phyloP scores from a whole-genome alignment of 2,329 filamentous ascomycete genomes.

The Cladophialophora chaetospira region DNA sequence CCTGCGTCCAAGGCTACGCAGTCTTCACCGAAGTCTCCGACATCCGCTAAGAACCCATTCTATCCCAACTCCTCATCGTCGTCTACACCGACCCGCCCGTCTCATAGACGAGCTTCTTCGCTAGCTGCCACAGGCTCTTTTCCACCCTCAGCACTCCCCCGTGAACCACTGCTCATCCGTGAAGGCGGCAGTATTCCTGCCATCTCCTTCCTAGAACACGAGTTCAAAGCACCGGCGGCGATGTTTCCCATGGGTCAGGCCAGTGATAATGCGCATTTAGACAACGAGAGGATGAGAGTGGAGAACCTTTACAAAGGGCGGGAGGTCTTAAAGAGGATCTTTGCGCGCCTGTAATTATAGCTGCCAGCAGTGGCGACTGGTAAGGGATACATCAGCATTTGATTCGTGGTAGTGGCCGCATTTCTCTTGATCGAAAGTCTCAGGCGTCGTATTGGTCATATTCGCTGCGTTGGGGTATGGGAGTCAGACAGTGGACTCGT shows the following conservation, averaged over 20 bases:
- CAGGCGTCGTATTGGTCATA: too few relatives aligned
- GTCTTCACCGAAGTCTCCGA: not conserved
- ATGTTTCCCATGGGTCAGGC: slow-evolving; percentile 86
- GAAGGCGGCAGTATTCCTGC: slow-evolving; percentile 95
- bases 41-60: not conserved
- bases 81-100: slow-evolving; percentile 19
- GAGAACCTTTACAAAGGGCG: slow-evolving; percentile 87
- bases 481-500: too few relatives aligned
- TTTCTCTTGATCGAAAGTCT: too few relatives aligned
- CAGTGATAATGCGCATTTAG: slow-evolving; percentile 88
- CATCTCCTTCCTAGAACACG: slow-evolving; percentile 68
- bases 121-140: slow-evolving; percentile 37
- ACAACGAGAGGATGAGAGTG: slow-evolving; percentile 89
- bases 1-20: slow-evolving; percentile 8
- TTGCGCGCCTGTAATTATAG: slow-evolving; percentile 46
- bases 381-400: too few relatives aligned
- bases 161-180: slow-evolving; percentile 71
- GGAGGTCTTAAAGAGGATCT: slow-evolving; percentile 87
- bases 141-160: slow-evolving; percentile 26
- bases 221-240: slow-evolving; percentile 31
- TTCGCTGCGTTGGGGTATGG: too few relatives aligned
- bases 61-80: not conserved
- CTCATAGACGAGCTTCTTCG: slow-evolving; percentile 41
- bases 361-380: too few relatives aligned
- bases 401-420: too few relatives aligned